phyloP scores from a whole-genome alignment of 257 asterid genomes.

The Nicotiana attenuata region DNA sequence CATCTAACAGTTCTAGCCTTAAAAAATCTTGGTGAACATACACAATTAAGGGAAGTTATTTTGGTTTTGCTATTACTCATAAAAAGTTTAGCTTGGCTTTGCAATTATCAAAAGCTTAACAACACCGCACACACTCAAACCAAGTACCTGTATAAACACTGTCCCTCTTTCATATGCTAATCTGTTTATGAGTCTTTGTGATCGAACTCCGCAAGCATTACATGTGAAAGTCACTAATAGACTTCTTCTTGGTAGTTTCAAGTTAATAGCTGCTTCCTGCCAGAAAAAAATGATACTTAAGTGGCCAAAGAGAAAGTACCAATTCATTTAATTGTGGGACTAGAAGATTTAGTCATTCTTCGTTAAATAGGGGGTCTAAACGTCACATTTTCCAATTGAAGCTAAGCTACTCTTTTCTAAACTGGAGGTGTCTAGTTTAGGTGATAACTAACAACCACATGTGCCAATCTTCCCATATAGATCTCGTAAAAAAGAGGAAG shows the following conservation, averaged over 20 bases:
- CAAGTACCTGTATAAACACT: constrained; percentile 77
- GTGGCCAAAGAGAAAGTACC: neutral
- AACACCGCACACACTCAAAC: neutral
- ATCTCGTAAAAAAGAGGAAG: neutral
- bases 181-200: constrained; percentile 72
- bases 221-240: constrained; percentile 74
- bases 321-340: neutral
- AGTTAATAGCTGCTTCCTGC: constrained; percentile 56
- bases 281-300: constrained; percentile 11
- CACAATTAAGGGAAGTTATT: neutral
- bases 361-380: neutral
- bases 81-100: neutral
- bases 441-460: neutral
- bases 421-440: neutral
- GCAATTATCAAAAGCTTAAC: neutral
- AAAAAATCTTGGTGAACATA: neutral
- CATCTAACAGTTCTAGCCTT: neutral
- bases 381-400: neutral
- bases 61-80: neutral
- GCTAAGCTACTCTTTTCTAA: neutral
- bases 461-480: neutral
- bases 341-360: neutral
- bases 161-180: constrained; percentile 92
- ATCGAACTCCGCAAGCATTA: constrained; percentile 56
- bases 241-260: constrained; percentile 88